A percentile compares a stretch with the other conserved stretches of the same genome.
Evolutionary conservation across 78 protist genomes (phyloP).

Genomic region (Salpingoeca rosetta): DNA sequence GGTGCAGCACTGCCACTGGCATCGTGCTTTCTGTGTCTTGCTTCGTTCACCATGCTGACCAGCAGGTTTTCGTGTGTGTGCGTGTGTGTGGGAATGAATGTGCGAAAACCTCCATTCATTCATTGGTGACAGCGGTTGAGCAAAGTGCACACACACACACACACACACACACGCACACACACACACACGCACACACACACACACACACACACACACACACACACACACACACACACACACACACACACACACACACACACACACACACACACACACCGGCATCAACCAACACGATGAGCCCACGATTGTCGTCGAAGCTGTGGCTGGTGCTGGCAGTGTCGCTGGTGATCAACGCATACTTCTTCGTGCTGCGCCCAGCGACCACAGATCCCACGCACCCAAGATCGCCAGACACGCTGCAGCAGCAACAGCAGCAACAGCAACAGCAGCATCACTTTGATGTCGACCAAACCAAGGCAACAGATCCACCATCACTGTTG

Average conservation of each 20-base stretch:
- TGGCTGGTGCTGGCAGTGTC: conserved; percentile 61
- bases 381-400: neutral
- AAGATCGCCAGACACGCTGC: neutral
- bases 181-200: neutral
- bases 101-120: neutral
- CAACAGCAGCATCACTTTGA: neutral
- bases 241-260: neutral
- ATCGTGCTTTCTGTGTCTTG: neutral
- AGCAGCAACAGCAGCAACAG: neutral
- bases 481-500: no score
- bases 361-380: neutral
- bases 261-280: neutral
- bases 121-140: no score
- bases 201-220: conserved; percentile 5
- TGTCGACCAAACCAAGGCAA: neutral
- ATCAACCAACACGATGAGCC: neutral
- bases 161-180: neutral
- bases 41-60: no score
- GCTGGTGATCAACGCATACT: conserved; percentile 45
- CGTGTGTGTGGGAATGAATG: neutral
- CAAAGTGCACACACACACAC: neutral
- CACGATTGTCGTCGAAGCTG: conserved; percentile 28
- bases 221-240: conserved; percentile 1
- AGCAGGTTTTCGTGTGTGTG: neutral
- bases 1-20: neutral